Evolutionary conservation across 306 rosid species (phyloP).

Genomic region (Quercus berberidifolia): DNA sequence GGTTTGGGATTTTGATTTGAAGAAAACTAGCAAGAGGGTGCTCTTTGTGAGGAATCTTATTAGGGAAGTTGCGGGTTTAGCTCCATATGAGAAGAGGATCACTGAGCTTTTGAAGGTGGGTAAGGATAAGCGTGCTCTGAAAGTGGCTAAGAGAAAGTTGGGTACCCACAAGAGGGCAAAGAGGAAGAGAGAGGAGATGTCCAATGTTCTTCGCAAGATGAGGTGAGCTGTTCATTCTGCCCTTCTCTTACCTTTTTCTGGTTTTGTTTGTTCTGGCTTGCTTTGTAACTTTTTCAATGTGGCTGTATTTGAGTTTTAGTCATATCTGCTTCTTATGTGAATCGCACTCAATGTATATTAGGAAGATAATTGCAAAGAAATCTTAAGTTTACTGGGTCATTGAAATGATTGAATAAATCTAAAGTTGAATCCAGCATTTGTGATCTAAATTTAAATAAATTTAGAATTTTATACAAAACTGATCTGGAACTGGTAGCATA

Average conservation of each 20-base stretch:
- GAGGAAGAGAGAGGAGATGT: constrained; percentile 93
- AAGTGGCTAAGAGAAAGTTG: constrained; percentile 78
- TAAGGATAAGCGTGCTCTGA: constrained; percentile 83
- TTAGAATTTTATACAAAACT: background rate
- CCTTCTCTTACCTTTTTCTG: too few relatives aligned
- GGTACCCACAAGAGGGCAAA: constrained; percentile 87
- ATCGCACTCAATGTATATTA: background rate
- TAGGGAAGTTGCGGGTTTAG: constrained; percentile 7
- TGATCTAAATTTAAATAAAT: background rate
- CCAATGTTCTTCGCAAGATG: constrained; percentile 83
- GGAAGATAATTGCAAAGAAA: too few relatives aligned
- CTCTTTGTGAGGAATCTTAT: constrained; percentile 73
- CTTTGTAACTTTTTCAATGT: background rate
- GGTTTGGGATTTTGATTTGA: background rate
- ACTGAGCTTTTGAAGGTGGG: constrained; percentile 92
- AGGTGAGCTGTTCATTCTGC: constrained; percentile 36
- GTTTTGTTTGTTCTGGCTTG: too few relatives aligned
- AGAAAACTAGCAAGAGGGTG: constrained; percentile 81
- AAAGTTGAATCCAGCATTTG: background rate
- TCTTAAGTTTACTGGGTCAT: too few relatives aligned
- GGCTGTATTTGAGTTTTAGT: background rate
- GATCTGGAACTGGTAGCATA: background rate
- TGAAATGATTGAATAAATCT: too few relatives aligned
- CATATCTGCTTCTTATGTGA: background rate
- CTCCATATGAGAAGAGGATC: constrained; percentile 40